A percentile compares a stretch with the other conserved stretches of the same genome.
Conservation (phyloP, 352 stramenopile species). For the Chrysophaeum taylorii region DNA sequence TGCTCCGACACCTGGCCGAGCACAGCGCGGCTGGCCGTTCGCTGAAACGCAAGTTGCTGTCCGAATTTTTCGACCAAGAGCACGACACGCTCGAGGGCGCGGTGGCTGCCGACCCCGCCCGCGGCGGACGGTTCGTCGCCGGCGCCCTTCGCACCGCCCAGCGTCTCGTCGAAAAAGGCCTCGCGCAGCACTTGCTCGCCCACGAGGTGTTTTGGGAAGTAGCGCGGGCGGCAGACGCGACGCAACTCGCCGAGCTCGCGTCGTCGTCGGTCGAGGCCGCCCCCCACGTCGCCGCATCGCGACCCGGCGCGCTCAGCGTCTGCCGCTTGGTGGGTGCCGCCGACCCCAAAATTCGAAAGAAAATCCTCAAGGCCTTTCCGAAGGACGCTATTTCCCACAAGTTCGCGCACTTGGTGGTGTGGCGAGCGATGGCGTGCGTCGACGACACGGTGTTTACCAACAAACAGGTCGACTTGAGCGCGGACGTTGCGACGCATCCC, state of each 20-base stretch:
- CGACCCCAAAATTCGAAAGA: slow-evolving; percentile 6
- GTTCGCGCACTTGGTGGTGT: background rate
- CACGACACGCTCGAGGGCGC: background rate
- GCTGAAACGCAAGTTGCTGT: background rate
- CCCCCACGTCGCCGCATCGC: background rate
- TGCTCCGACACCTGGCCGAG: background rate
- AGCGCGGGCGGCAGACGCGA: background rate
- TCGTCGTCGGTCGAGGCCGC: background rate
- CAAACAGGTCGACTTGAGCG: background rate
- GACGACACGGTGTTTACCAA: background rate
- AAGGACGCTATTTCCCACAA: background rate
- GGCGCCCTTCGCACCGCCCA: background rate
- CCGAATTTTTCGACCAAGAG: background rate
- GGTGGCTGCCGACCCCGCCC: background rate
- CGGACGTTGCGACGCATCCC: no score
- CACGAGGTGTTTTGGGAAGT: slow-evolving; percentile 6
- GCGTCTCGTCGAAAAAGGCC: background rate
- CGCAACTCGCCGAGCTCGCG: background rate
- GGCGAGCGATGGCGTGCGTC: background rate
- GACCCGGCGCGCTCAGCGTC: background rate
- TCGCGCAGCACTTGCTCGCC: background rate
- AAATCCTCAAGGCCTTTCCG: background rate
- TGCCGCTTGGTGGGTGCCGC: background rate
- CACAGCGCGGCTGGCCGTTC: background rate
- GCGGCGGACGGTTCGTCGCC: background rate